Evolutionary conservation across 768 basidiomycete species (phyloP).

Genomic region (Neoboletus subvelutipes): DNA sequence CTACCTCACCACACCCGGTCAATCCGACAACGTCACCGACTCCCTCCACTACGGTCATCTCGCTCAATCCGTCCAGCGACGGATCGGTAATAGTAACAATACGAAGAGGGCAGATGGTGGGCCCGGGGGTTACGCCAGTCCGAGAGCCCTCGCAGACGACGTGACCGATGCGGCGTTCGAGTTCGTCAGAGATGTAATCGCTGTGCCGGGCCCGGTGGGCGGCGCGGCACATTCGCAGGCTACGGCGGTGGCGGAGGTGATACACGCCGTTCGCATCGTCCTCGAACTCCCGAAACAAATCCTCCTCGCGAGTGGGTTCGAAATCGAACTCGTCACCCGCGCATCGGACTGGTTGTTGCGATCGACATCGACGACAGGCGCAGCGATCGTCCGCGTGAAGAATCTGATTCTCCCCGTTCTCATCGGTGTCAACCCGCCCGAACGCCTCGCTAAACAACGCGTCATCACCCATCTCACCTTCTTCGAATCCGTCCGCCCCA

Average conservation of each 20-base stretch:
- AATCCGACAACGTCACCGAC: slow-evolving; percentile 51
- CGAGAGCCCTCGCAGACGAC: slow-evolving; percentile 35
- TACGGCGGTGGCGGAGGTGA: not conserved
- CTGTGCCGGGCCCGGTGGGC: slow-evolving; percentile 19
- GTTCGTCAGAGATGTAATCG: slow-evolving; percentile 41
- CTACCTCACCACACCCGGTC: slow-evolving; percentile 45
- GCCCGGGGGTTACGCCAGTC: slow-evolving; percentile 30
- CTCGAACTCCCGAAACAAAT: slow-evolving; percentile 48
- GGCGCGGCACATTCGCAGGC: no score
- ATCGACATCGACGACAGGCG: not conserved
- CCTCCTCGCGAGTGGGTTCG: slow-evolving; percentile 48
- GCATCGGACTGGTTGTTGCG: not conserved
- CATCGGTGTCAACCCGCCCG: slow-evolving; percentile 72
- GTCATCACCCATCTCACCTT: slow-evolving; percentile 56
- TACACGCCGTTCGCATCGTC: slow-evolving; percentile 40
- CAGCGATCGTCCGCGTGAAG: slow-evolving; percentile 42
- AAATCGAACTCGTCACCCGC: slow-evolving; percentile 37
- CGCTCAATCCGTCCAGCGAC: slow-evolving; percentile 44
- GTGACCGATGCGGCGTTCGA: slow-evolving; percentile 39
- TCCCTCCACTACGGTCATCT: slow-evolving; percentile 68
- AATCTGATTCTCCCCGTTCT: slow-evolving; percentile 52
- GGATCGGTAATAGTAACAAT: slow-evolving; percentile 18
- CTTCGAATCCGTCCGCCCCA: slow-evolving; percentile 27
- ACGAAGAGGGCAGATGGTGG: no score
- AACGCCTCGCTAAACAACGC: slow-evolving; percentile 62